These are phyloP conservation scores for Talaromyces verruculosus DNA, from an alignment of 2,329 filamentous ascomycete species.

Conservation along the genomic window DNA sequence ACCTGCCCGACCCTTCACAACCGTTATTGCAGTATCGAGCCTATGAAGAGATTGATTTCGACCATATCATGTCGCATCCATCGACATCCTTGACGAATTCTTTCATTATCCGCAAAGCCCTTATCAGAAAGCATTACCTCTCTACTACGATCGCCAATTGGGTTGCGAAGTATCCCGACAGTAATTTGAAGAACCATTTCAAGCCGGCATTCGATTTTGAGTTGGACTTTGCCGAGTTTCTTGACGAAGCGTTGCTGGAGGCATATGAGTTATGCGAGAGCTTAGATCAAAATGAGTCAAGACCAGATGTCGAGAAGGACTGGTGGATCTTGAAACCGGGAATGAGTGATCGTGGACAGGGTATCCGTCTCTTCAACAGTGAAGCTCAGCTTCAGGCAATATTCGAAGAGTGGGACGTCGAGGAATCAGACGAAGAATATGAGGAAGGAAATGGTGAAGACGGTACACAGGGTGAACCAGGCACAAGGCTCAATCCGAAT, in stretches of 20 bases:
- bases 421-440: slow-evolving; percentile 55
- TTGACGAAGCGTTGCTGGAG: slow-evolving; percentile 89
- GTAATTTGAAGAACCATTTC: slow-evolving; percentile 67
- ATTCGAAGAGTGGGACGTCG: slow-evolving; percentile 87
- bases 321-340: slow-evolving; percentile 99
- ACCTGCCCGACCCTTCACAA: slow-evolving; percentile 47
- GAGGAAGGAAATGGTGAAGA: slow-evolving; percentile 43
- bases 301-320: slow-evolving; percentile 64
- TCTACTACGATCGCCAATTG: slow-evolving; percentile 80
- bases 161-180: slow-evolving; percentile 77
- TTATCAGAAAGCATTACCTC: slow-evolving; percentile 95
- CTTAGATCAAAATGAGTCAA: slow-evolving; percentile 65
- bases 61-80: slow-evolving; percentile 64
- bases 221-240: slow-evolving; percentile 92
- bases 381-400: slow-evolving; percentile 81
- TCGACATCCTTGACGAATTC: slow-evolving; percentile 72
- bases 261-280: slow-evolving; percentile 83
- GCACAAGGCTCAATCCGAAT: slow-evolving; percentile 24
- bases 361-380: slow-evolving; percentile 83
- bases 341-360: slow-evolving; percentile 95
- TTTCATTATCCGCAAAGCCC: slow-evolving; percentile 91
- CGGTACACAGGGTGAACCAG: slow-evolving; percentile 23
- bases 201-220: slow-evolving; percentile 84
- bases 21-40: slow-evolving; percentile 74
- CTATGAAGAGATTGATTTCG: slow-evolving; percentile 87